Conservation (phyloP, 345 rosid species). For the Gossypium thurberi region DNA sequence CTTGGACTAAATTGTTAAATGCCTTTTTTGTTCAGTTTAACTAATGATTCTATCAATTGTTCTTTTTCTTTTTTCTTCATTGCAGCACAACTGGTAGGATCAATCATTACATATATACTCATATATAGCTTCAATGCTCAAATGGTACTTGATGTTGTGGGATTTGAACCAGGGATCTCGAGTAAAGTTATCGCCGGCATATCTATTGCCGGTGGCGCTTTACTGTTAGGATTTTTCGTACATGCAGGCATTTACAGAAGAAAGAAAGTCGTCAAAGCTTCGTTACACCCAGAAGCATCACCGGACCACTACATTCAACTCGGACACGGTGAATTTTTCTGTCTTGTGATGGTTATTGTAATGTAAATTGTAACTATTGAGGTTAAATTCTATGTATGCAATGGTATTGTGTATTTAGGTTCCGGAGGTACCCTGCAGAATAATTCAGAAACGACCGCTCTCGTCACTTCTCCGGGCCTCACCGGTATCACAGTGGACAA, state of each 20-base stretch:
- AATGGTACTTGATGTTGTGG: neutral
- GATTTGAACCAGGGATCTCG: constrained; percentile 33
- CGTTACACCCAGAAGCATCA: constrained; percentile 19
- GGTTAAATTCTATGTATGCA: neutral
- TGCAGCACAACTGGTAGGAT: constrained; percentile 41
- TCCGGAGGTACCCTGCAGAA: constrained; percentile 21
- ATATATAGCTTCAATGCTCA: constrained; percentile 6
- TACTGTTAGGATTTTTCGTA: constrained; percentile 6
- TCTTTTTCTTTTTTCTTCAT: constrained; percentile 12
- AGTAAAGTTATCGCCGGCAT: constrained; percentile 29
- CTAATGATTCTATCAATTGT: constrained; percentile 12
- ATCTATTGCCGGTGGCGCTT: constrained; percentile 30
- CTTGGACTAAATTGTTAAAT: neutral
- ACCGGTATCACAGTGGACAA: constrained; percentile 75
- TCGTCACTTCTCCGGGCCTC: constrained; percentile 29
- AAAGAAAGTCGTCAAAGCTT: constrained; percentile 18
- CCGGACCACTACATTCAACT: constrained; percentile 17
- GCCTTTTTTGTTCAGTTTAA: constrained; percentile 1
- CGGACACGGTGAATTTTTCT: constrained; percentile 16
- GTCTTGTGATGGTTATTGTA: neutral
- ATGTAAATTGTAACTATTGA: too few species aligned
- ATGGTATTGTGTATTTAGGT: constrained; percentile 18
- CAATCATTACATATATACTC: neutral
- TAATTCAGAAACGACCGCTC: constrained; percentile 24
- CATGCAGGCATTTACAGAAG: constrained; percentile 22